These are phyloP conservation scores for Pyrus betulifolia DNA, from an alignment of 306 rosid genomes.

Conservation along the genomic window DNA sequence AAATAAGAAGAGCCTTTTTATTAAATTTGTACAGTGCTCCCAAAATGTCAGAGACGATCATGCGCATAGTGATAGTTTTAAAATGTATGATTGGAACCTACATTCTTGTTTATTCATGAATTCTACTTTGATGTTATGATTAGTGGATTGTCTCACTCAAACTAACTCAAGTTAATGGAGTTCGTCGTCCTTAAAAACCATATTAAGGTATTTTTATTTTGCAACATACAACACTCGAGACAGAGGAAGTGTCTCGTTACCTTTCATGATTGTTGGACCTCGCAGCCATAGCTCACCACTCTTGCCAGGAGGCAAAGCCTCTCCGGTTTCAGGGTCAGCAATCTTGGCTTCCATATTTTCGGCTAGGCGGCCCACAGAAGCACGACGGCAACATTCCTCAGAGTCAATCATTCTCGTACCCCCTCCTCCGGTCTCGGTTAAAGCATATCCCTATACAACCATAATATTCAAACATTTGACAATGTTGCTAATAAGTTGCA, in stretches of 20 bases:
- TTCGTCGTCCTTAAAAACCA: background rate
- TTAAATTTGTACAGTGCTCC: no score
- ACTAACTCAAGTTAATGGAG: no score
- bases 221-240: background rate
- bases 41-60: no score
- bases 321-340: constrained; percentile 65
- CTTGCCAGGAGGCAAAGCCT: constrained; percentile 56
- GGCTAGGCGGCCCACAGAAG: constrained; percentile 66
- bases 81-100: no score
- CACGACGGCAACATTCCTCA: constrained; percentile 52
- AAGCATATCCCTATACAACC: constrained; percentile 69
- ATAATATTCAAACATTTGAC: background rate
- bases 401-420: constrained; percentile 43
- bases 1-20: no score
- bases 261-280: constrained; percentile 80
- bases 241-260: constrained; percentile 9
- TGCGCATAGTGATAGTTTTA: no score
- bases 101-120: no score
- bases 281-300: constrained; percentile 83
- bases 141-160: no score
- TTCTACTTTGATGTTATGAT: no score
- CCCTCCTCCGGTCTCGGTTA: constrained; percentile 66
- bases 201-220: background rate
- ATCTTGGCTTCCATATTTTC: constrained; percentile 80
- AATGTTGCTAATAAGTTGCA: no score